Percentiles rank a stretch among this genome's conserved stretches.
Evolutionary conservation across 306 rosid genomes (phyloP).

Genomic region (Acacia confusa): DNA sequence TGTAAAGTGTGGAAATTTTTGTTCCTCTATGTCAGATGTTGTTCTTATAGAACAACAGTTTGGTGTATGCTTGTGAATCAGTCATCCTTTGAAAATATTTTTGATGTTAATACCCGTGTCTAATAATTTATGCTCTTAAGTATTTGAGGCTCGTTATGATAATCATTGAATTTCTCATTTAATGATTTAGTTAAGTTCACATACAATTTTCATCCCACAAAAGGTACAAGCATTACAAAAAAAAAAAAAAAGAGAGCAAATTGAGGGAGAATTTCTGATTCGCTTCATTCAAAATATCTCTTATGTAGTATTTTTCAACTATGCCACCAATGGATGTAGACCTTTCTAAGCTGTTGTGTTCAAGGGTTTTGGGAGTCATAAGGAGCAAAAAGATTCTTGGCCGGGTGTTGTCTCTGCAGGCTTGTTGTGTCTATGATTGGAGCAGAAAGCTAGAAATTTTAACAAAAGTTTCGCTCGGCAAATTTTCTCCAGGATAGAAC

Average conservation of each 20-base stretch:
- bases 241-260: not conserved
- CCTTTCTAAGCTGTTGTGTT: not conserved
- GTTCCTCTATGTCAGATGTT: not conserved
- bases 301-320: not conserved
- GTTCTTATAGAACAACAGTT: not conserved
- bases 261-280: not conserved
- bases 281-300: not conserved
- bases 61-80: not conserved
- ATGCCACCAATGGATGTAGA: not conserved
- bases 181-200: not conserved
- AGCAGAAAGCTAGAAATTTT: not conserved
- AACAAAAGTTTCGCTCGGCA: not conserved
- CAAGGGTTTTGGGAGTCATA: not conserved
- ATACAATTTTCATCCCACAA: not conserved
- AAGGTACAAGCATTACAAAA: not conserved
- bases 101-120: conserved; percentile 2
- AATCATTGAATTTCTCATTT: not conserved
- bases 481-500: not conserved
- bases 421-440: not conserved
- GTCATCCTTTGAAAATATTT: not conserved
- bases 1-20: not conserved
- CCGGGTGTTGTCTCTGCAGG: not conserved
- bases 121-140: not conserved
- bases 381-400: not conserved
- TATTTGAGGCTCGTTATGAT: not conserved